A percentile compares a stretch with the other conserved stretches of the same genome.
phyloP scores from a whole-genome alignment of 1,284 basidiomycete genomes.

The Sutorius eximius region DNA sequence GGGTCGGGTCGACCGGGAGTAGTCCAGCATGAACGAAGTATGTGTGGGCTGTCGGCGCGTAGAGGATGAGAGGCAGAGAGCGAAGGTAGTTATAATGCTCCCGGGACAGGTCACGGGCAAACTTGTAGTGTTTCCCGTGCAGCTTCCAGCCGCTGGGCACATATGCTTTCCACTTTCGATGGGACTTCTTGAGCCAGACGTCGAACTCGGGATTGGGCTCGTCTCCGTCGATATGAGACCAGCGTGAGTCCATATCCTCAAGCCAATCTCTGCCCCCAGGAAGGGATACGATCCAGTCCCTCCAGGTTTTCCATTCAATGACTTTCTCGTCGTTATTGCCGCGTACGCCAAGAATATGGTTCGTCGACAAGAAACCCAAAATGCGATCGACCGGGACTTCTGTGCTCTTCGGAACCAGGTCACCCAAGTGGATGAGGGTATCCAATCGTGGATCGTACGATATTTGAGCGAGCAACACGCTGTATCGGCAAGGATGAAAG shows the following conservation, averaged over 20 bases:
- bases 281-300: constrained; percentile 58
- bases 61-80: constrained; percentile 68
- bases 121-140: constrained; percentile 71
- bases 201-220: constrained; percentile 35
- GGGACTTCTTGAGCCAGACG: constrained; percentile 21
- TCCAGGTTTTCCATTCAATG: constrained; percentile 85
- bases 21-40: constrained; percentile 85
- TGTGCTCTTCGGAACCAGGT: constrained; percentile 67
- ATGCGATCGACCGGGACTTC: constrained; percentile 59
- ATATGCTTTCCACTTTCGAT: constrained; percentile 51
- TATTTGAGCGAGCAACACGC: constrained; percentile 60
- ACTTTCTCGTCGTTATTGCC: constrained; percentile 92
- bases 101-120: constrained; percentile 64
- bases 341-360: constrained; percentile 72
- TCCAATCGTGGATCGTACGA: constrained; percentile 62
- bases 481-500: constrained; percentile 29
- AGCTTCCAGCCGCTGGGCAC: constrained; percentile 69
- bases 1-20: constrained; percentile 66
- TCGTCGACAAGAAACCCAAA: constrained; percentile 60
- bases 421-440: constrained; percentile 77
- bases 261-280: constrained; percentile 56
- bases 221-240: constrained; percentile 39
- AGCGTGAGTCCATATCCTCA: constrained; percentile 41
- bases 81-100: constrained; percentile 68
- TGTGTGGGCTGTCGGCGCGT: constrained; percentile 74